These are phyloP conservation scores for Pseudocercospora fuligena DNA, from an alignment of 2,329 filamentous ascomycete species.

Conservation along the genomic window DNA sequence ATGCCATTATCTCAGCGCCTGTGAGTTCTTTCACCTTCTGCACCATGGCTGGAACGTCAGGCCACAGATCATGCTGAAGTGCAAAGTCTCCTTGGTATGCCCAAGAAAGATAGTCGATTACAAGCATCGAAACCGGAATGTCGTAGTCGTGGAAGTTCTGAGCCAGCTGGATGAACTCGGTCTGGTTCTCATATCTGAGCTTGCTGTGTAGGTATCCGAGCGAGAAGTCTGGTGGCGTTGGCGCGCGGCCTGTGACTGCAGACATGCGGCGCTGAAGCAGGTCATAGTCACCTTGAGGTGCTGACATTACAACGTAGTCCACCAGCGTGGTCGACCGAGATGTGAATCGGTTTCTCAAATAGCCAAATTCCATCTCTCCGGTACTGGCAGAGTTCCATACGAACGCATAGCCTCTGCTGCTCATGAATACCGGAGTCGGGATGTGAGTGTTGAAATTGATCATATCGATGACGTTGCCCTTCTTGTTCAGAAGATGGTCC, in stretches of 20 bases:
- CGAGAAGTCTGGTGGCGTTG: conserved; percentile 38
- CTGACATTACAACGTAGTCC: conserved; percentile 40
- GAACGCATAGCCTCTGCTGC: conserved; percentile 39
- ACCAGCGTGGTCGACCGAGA: conserved; percentile 37
- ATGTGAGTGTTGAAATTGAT: conserved; percentile 42
- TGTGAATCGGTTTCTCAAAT: conserved; percentile 37
- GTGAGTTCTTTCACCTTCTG: conserved; percentile 39
- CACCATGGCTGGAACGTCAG: conserved; percentile 37
- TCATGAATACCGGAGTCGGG: conserved; percentile 39
- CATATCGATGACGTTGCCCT: conserved; percentile 39
- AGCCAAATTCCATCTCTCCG: conserved; percentile 40
- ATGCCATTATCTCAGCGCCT: conserved; percentile 43
- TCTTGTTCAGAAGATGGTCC: conserved; percentile 41
- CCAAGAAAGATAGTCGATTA: conserved; percentile 42
- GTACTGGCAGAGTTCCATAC: conserved; percentile 40
- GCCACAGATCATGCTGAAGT: conserved; percentile 39
- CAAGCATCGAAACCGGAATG: conserved; percentile 40
- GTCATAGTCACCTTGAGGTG: conserved; percentile 39
- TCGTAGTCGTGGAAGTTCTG: conserved; percentile 38
- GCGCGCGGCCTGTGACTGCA: conserved; percentile 38
- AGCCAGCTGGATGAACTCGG: conserved; percentile 37
- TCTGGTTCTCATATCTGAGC: conserved; percentile 41
- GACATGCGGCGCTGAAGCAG: conserved; percentile 35
- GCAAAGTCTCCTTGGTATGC: conserved; percentile 41
- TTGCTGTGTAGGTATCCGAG: conserved; percentile 41